Conservation (phyloP, 2,329 filamentous ascomycete genomes). For the Neopestalotiopsis sp. region DNA sequence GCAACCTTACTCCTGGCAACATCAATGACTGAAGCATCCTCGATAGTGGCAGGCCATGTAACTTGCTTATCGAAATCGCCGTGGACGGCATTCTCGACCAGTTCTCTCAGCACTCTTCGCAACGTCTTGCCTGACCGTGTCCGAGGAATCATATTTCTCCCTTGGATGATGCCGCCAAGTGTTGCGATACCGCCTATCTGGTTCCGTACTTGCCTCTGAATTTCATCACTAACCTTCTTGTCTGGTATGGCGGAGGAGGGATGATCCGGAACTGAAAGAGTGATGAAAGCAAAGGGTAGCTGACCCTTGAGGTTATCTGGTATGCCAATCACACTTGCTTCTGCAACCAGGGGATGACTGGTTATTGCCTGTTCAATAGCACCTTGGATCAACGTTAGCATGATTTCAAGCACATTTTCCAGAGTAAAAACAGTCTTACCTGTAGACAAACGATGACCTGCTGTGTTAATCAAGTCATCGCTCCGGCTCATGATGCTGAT, state of each 20-base stretch:
- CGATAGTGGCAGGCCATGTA: constrained; percentile 81
- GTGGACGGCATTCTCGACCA: constrained; percentile 81
- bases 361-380: constrained; percentile 91
- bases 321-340: constrained; percentile 85
- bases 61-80: constrained; percentile 76
- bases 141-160: constrained; percentile 86
- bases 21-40: constrained; percentile 77
- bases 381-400: constrained; percentile 50
- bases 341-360: constrained; percentile 77
- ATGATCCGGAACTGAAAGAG: constrained; percentile 51
- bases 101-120: constrained; percentile 78
- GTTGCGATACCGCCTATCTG: constrained; percentile 89
- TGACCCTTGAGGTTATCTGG: constrained; percentile 89
- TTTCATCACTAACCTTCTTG: constrained; percentile 56
- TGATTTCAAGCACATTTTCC: constrained; percentile 16
- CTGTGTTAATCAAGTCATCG: constrained; percentile 96
- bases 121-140: constrained; percentile 93
- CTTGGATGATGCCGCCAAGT: constrained; percentile 84
- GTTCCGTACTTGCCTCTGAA: constrained; percentile 73
- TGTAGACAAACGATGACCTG: constrained; percentile 87
- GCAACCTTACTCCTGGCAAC: constrained; percentile 73
- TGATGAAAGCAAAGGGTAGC: constrained; percentile 88
- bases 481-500: constrained; percentile 67
- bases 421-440: constrained; percentile 48
- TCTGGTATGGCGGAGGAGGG: constrained; percentile 56